phyloP scores from a whole-genome alignment of 2,329 filamentous ascomycete species.

The Alternaria sp. region DNA sequence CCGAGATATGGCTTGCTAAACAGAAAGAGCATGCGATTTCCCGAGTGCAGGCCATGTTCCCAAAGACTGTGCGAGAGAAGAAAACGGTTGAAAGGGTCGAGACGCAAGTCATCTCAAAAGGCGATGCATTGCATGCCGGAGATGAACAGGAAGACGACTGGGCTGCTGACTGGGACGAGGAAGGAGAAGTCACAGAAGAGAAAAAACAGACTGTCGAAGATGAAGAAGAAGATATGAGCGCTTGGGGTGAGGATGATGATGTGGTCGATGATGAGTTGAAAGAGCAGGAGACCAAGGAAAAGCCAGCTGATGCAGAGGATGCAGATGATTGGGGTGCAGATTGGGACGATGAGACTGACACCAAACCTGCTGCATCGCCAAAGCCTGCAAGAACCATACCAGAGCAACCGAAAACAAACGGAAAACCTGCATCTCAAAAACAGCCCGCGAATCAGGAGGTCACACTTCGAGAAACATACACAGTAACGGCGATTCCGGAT shows the following conservation, averaged over 20 bases:
- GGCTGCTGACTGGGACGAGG: constrained; percentile 81
- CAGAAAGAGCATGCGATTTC: constrained; percentile 83
- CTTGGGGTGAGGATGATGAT: constrained; percentile 58
- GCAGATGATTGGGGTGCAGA: constrained; percentile 75
- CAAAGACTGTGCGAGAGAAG: constrained; percentile 70
- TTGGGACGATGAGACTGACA: constrained; percentile 75
- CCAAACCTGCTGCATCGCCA: constrained; percentile 23
- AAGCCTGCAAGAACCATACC: constrained; percentile 28
- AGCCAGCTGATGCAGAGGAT: constrained; percentile 48
- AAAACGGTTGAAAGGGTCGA: constrained; percentile 84
- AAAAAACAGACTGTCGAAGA: constrained; percentile 50
- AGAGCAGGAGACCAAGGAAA: constrained; percentile 47
- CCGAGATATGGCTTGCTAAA: constrained; percentile 85
- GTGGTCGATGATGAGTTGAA: constrained; percentile 30
- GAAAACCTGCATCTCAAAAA: constrained; percentile 39
- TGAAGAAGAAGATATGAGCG: constrained; percentile 60
- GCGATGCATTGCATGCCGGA: constrained; percentile 71
- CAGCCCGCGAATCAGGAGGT: constrained; percentile 65
- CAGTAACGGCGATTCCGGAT: constrained; percentile 86
- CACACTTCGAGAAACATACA: constrained; percentile 84
- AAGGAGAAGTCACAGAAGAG: constrained; percentile 43
- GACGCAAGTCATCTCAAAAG: constrained; percentile 77
- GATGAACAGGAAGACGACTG: constrained; percentile 68
- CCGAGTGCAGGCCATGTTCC: constrained; percentile 73
- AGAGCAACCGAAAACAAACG: constrained; percentile 44